Evolutionary conservation across 306 rosid genomes (phyloP).

Genomic region (Gleditsia sinensis): DNA sequence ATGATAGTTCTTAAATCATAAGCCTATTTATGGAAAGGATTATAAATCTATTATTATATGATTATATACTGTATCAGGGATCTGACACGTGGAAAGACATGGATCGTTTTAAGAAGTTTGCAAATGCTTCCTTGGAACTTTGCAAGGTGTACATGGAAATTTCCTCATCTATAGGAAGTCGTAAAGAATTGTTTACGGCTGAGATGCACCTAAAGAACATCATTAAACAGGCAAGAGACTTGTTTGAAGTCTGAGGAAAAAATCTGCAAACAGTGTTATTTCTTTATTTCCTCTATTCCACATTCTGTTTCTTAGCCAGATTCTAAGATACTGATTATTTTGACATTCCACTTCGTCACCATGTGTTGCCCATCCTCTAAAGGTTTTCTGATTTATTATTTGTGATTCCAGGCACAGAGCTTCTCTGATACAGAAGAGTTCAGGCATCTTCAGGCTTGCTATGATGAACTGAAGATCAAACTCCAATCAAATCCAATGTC

Average conservation of each 20-base stretch:
- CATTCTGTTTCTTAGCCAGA: not conserved
- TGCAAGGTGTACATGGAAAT: conserved; percentile 82
- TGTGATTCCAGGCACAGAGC: conserved; percentile 42
- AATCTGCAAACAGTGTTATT: not conserved
- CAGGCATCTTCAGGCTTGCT: conserved; percentile 64
- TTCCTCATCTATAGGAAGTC: conserved; percentile 62
- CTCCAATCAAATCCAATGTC: conserved; percentile 41
- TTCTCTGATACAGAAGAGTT: conserved; percentile 70
- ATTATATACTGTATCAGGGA: conserved; percentile 56
- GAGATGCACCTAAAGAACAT: conserved; percentile 90
- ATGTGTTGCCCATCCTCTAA: not conserved
- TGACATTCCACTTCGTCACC: not conserved
- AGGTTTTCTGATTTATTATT: conserved; percentile 18
- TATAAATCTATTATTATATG: conserved; percentile 1
- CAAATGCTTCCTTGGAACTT: conserved; percentile 84
- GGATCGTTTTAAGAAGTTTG: conserved; percentile 68
- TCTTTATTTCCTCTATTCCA: not conserved
- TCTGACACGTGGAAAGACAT: conserved; percentile 83
- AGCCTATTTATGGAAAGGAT: conserved; percentile 10
- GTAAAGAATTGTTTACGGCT: conserved; percentile 64
- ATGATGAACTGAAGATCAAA: conserved; percentile 54
- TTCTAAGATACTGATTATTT: too few species aligned
- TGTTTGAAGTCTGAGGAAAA: not conserved
- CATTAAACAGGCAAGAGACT: conserved; percentile 71
- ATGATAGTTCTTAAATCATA: not conserved